Base-by-base conservation (phyloP, 352 stramenopile species). In the Pythium phragmitis region DNA sequence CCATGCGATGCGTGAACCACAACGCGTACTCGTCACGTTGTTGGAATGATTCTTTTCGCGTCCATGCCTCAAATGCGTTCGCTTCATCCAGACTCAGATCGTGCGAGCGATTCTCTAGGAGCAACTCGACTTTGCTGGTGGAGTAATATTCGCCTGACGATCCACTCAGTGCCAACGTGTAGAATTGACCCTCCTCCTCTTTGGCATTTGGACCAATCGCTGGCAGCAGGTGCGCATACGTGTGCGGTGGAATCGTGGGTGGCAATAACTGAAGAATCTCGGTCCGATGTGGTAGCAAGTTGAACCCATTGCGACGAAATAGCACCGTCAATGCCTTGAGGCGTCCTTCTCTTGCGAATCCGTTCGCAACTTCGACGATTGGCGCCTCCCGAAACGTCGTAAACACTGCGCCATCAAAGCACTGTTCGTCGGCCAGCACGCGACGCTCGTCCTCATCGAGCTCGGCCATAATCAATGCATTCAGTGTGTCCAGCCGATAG, bases 1-100 rank as follows among this genome's bases (percentile, higher is more conserved):
- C 19, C 41, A 91, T 79, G 17, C 77, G 80, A 28, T 61, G 58
- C 14, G 43, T 73, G 26, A 88, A 87, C 84, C 84, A 93, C 28
- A 66, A 49, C 0, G 61, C 65, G 33, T 81, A 89, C n/a, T 59
- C 54, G 5, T 70, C 39, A 41, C 68, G 63, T 30, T 65, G 58
- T 7, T 82, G 64, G 23, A 73, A 57, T 50, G 41, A 52, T 7
- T 61, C 63, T 45, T 77, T 46, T 3, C 47, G 56, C 2, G 58
- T 60, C 19, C 63, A 76, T 3, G 47, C 26, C 50, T 92, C 66
- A 56, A 85, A 91, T 0, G 39, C 55, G 5, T 37, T 55, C 12
- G 73, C 42, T 42, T 91, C 82, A 21, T 81, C 63, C 2, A 63
- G 48, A 7, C 64, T 72, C 26, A 86, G 39, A 56, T 89, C 82